Evolutionary conservation across 2,329 filamentous ascomycete genomes (phyloP).

Genomic region (Penicillium sp.): DNA sequence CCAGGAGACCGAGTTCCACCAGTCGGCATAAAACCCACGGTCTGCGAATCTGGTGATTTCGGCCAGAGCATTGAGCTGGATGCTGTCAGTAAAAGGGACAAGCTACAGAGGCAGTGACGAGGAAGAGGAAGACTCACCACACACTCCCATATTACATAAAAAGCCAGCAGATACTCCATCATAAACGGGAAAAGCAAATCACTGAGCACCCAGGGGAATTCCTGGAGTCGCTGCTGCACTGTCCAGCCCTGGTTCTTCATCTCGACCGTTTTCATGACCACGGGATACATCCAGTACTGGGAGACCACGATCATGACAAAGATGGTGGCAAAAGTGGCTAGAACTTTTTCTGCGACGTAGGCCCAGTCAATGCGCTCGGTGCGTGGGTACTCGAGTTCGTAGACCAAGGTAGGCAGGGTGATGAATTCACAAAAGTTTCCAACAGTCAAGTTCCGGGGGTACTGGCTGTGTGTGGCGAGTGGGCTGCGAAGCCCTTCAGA

Average conservation of each 20-base stretch:
- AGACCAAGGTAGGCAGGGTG: slow-evolving; percentile 73
- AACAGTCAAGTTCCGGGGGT: slow-evolving; percentile 69
- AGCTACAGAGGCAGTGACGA: neutral
- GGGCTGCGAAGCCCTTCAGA: slow-evolving; percentile 67
- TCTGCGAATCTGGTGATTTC: slow-evolving; percentile 78
- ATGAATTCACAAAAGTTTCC: slow-evolving; percentile 71
- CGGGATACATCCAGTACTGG: slow-evolving; percentile 75
- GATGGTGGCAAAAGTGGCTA: slow-evolving; percentile 67
- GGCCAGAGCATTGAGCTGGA: slow-evolving; percentile 67
- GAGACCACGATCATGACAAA: slow-evolving; percentile 79
- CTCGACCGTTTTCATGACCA: slow-evolving; percentile 69
- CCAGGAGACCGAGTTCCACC: slow-evolving; percentile 55
- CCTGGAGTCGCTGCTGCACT: slow-evolving; percentile 60
- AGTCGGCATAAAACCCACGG: slow-evolving; percentile 61
- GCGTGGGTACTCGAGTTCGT: slow-evolving; percentile 76
- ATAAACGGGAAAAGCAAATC: slow-evolving; percentile 78
- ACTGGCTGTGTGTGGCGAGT: slow-evolving; percentile 55
- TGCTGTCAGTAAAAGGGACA: neutral
- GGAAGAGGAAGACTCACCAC: slow-evolving; percentile 38
- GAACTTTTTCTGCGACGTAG: slow-evolving; percentile 72
- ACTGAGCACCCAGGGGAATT: slow-evolving; percentile 73
- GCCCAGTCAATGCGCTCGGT: slow-evolving; percentile 69
- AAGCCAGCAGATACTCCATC: slow-evolving; percentile 74
- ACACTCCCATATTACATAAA: slow-evolving; percentile 81
- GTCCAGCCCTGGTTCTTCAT: slow-evolving; percentile 62